Percentiles rank a stretch among this genome's conserved stretches.
These are phyloP conservation scores for Kuraishia hungarica DNA, from an alignment of 805 yeast genomes.

Conservation along the genomic window DNA sequence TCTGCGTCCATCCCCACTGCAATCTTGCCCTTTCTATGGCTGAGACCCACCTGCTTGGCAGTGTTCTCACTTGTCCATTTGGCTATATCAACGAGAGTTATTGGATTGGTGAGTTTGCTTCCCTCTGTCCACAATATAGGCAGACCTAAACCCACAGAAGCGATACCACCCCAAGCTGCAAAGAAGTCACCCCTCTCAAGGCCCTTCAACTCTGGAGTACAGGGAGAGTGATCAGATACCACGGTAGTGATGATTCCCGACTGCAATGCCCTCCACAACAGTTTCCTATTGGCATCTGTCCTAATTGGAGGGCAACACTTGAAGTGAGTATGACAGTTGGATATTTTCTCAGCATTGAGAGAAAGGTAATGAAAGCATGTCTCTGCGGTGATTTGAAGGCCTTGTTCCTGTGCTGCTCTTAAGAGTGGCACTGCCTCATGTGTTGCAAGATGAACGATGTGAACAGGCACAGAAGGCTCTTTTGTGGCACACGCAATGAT, in stretches of 20 bases:
- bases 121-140: constrained; percentile 78
- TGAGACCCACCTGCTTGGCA: constrained; percentile 75
- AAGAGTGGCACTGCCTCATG: constrained; percentile 74
- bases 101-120: constrained; percentile 38
- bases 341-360: constrained; percentile 68
- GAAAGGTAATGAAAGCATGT: constrained; percentile 92
- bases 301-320: constrained; percentile 97
- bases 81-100: constrained; percentile 53
- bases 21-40: constrained; percentile 64
- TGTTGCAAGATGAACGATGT: constrained; percentile 87
- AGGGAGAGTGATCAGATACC: constrained; percentile 94
- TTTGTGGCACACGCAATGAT: constrained; percentile 54
- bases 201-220: constrained; percentile 86
- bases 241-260: constrained; percentile 67
- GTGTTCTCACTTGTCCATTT: constrained; percentile 81
- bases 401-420: constrained; percentile 47
- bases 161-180: constrained; percentile 94
- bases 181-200: constrained; percentile 80
- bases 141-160: constrained; percentile 87
- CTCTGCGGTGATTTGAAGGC: constrained; percentile 71
- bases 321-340: constrained; percentile 71
- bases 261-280: constrained; percentile 72
- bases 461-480: constrained; percentile 60
- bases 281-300: constrained; percentile 56
- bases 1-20: constrained; percentile 82